phyloP scores from a whole-genome alignment of 2,329 filamentous ascomycete species.

The Colletotrichum limetticola region DNA sequence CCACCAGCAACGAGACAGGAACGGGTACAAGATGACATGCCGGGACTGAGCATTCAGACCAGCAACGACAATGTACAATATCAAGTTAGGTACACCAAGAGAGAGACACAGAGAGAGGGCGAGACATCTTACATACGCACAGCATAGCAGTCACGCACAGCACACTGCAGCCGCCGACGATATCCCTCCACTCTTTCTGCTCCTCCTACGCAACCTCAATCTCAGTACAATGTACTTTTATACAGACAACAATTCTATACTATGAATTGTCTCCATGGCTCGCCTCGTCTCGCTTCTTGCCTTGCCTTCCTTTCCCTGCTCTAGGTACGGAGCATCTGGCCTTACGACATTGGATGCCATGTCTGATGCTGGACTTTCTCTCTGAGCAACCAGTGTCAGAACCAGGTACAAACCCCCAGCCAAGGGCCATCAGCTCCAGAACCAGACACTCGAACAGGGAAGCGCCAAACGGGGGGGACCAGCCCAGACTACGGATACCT shows the following conservation, averaged over 20 bases:
- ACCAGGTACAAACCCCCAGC: conserved; percentile 5
- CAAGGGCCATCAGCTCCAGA: background rate
- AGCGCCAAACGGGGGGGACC: conserved; percentile 29
- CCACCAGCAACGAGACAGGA: background rate
- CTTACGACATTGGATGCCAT: background rate
- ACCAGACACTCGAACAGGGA: conserved; percentile 11
- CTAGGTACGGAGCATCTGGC: background rate
- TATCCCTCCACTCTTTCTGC: background rate
- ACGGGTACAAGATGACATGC: conserved; percentile 16
- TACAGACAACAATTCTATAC: background rate
- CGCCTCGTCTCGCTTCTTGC: background rate
- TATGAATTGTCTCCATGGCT: background rate
- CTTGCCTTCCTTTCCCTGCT: background rate
- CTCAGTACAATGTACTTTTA: background rate
- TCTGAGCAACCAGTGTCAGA: background rate
- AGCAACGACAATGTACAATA: too few relatives aligned
- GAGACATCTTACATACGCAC: background rate
- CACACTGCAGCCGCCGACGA: background rate
- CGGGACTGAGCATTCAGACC: background rate
- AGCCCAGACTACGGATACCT: conserved; percentile 25
- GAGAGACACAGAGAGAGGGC: background rate
- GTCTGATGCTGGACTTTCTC: background rate
- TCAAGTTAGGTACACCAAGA: too few relatives aligned
- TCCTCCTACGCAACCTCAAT: background rate
- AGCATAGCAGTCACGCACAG: background rate